These are phyloP conservation scores for Kockovaella imperatae DNA, from an alignment of 768 basidiomycete species.

Conservation along the genomic window DNA sequence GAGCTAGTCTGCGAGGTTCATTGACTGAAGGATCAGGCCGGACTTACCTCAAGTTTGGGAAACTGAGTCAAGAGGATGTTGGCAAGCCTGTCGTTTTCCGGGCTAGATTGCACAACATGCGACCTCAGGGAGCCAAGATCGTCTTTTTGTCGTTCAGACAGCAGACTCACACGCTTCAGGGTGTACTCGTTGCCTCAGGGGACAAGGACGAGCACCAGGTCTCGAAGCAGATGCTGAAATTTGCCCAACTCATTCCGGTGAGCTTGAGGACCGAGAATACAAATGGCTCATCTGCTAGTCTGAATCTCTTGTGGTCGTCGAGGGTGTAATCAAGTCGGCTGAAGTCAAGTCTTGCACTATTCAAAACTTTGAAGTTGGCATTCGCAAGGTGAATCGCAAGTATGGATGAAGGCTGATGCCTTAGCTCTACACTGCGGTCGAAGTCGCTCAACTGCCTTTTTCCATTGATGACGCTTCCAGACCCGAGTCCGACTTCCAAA, in stretches of 20 bases:
- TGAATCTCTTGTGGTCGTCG: conserved; percentile 87
- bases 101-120: conserved; percentile 81
- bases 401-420: conserved; percentile 2
- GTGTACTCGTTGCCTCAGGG: conserved; percentile 61
- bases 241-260: conserved; percentile 62
- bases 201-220: conserved; percentile 51
- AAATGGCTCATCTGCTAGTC: conserved; percentile 30
- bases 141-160: conserved; percentile 89
- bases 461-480: conserved; percentile 85
- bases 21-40: conserved; percentile 41
- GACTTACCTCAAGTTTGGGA: conserved; percentile 58
- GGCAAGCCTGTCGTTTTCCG: conserved; percentile 74
- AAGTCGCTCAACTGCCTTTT: conserved; percentile 69
- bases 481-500: conserved; percentile 63
- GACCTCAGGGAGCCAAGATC: conserved; percentile 91
- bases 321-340: conserved; percentile 70
- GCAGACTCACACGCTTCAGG: conserved; percentile 76
- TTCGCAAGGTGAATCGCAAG: conserved; percentile 58
- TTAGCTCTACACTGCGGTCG: conserved; percentile 74
- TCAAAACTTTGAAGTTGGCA: conserved; percentile 75
- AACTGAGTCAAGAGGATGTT: conserved; percentile 55
- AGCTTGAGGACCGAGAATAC: conserved; percentile 5
- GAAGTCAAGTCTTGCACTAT: conserved; percentile 87
- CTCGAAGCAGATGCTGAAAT: conserved; percentile 97
- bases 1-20: conserved; percentile 10